These are phyloP conservation scores for Wallemia mellicola DNA, from an alignment of 1,284 basidiomycete species.

Conservation along the genomic window DNA sequence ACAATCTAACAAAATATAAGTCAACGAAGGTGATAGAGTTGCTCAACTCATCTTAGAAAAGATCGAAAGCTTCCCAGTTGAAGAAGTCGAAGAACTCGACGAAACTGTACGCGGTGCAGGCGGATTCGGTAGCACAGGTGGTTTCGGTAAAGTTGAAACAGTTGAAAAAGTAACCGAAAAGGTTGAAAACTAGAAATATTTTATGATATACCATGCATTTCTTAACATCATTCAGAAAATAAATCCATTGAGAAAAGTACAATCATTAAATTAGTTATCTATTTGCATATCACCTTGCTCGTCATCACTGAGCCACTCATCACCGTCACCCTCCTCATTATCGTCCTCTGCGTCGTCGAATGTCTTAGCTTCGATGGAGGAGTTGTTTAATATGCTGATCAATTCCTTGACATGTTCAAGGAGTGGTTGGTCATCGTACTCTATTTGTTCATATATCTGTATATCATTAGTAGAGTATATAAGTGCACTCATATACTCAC, in stretches of 20 bases:
- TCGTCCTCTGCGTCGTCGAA: neutral
- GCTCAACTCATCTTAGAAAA: conserved; percentile 82
- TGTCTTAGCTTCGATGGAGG: neutral
- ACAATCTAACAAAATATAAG: conserved; percentile 18
- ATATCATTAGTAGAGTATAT: neutral
- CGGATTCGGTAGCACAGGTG: conserved; percentile 86
- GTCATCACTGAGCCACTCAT: neutral
- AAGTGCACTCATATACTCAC: neutral
- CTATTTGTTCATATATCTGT: neutral
- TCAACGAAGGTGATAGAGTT: conserved; percentile 66
- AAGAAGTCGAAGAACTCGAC: conserved; percentile 60
- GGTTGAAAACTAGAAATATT: too few relatives aligned
- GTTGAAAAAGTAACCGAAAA: too few relatives aligned
- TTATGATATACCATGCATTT: too few relatives aligned
- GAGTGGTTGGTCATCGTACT: neutral
- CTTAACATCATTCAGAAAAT: too few relatives aligned
- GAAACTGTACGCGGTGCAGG: conserved; percentile 55
- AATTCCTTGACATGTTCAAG: neutral
- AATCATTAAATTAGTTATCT: neutral
- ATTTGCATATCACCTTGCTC: neutral
- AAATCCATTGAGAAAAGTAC: too few relatives aligned
- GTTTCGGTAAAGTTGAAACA: conserved; percentile 3
- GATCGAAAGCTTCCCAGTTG: conserved; percentile 54
- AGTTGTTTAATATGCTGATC: neutral
- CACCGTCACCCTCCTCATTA: neutral